Evolutionary conservation across 2,329 filamentous ascomycete species (phyloP).

Genomic region (Falciphora oryzae): DNA sequence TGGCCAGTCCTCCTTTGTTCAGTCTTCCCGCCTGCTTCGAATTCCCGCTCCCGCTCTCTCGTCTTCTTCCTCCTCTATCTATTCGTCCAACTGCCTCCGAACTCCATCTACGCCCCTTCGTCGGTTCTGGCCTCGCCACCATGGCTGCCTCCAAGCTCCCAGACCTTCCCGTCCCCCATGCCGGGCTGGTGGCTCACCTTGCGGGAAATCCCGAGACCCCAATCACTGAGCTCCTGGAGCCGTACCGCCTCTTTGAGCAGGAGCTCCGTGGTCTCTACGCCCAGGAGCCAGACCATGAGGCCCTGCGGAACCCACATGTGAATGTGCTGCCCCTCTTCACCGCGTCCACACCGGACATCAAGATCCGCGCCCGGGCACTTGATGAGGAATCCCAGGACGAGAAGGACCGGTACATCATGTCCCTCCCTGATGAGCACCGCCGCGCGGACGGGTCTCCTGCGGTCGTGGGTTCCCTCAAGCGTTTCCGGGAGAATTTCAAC

Average conservation of each 20-base stretch:
- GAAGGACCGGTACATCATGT: slow-evolving; percentile 64
- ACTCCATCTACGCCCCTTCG: neutral
- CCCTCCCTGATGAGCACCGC: slow-evolving; percentile 55
- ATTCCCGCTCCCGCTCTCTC: too few species aligned
- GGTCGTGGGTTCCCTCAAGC: slow-evolving; percentile 58
- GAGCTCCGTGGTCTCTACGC: slow-evolving; percentile 62
- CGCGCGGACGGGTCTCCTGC: slow-evolving; percentile 59
- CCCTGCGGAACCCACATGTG: slow-evolving; percentile 49
- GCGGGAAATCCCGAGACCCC: slow-evolving; percentile 39
- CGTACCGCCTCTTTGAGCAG: slow-evolving; percentile 63
- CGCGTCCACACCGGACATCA: slow-evolving; percentile 49
- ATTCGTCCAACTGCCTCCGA: neutral
- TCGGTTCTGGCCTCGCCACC: slow-evolving; percentile 10
- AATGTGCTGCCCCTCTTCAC: slow-evolving; percentile 64
- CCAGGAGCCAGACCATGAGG: slow-evolving; percentile 56
- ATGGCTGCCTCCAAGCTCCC: slow-evolving; percentile 37
- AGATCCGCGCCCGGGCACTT: slow-evolving; percentile 55
- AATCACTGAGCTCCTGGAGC: slow-evolving; percentile 53
- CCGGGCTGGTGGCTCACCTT: slow-evolving; percentile 37
- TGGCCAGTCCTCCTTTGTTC: too few species aligned
- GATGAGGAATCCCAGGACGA: slow-evolving; percentile 52
- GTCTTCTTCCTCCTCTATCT: neutral
- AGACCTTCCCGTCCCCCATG: slow-evolving; percentile 39
- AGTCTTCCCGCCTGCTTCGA: neutral
- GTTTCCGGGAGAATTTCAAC: slow-evolving; percentile 72